Conservation (phyloP, 2,329 filamentous ascomycete genomes). For the Colletotrichum truncatum region DNA sequence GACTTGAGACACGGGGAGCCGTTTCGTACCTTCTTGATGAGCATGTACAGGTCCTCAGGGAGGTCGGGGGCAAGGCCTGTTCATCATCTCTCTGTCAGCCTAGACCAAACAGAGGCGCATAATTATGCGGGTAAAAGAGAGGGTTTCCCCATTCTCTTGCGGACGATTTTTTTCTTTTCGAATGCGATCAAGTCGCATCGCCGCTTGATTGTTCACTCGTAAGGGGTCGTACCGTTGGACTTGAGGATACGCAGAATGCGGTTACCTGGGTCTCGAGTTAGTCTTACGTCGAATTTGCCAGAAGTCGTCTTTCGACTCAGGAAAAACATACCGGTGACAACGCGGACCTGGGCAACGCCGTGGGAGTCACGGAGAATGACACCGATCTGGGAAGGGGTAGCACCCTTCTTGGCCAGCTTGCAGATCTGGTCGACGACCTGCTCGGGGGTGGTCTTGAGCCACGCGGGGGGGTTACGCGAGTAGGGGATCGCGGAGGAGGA, state of each 20-base stretch:
- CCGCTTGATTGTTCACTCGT: constrained; percentile 31
- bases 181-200: constrained; percentile 15
- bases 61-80: constrained; percentile 98
- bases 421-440: constrained; percentile 99
- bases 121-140: constrained; percentile 30
- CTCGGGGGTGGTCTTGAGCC: constrained; percentile 99
- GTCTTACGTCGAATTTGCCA: too few relatives aligned
- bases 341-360: constrained; percentile 97
- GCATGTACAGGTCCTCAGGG: constrained; percentile 99
- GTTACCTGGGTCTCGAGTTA: constrained; percentile 94
- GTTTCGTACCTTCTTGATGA: constrained; percentile 98
- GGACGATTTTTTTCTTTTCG: constrained; percentile 1
- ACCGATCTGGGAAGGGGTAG: constrained; percentile 98
- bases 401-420: constrained; percentile 99
- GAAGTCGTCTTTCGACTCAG: background rate
- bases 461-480: constrained; percentile 90
- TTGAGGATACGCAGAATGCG: constrained; percentile 99
- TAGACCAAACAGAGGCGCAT: constrained; percentile 88
- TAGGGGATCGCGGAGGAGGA: constrained; percentile 95
- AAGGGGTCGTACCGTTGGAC: constrained; percentile 85
- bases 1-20: background rate
- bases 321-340: constrained; percentile 84
- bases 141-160: constrained; percentile 12
- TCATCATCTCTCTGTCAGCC: constrained; percentile 90
- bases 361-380: constrained; percentile 98